Evolutionary conservation across 345 rosid genomes (phyloP).

Genomic region (Hevea brasiliensis): DNA sequence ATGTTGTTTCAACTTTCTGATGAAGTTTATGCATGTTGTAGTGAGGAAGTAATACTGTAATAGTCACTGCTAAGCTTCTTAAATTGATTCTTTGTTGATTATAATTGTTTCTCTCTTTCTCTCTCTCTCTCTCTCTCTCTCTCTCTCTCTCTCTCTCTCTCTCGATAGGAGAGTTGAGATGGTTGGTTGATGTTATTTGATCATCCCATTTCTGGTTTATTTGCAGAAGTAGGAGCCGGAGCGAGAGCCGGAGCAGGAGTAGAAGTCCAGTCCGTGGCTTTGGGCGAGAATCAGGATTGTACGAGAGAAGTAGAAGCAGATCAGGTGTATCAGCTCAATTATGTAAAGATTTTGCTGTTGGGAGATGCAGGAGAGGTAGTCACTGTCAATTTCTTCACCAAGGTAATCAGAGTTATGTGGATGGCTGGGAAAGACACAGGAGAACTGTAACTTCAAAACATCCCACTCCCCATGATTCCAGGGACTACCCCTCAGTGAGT

Average conservation of each 20-base stretch:
- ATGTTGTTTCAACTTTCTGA: neutral
- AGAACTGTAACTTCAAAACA: constrained; percentile 49
- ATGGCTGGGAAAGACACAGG: constrained; percentile 53
- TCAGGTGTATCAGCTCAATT: constrained; percentile 45
- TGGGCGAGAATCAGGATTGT: constrained; percentile 56
- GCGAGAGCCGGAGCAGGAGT: constrained; percentile 65
- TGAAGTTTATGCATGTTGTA: neutral
- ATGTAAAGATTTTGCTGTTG: constrained; percentile 63
- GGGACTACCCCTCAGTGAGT: constrained; percentile 20
- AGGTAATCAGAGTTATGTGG: constrained; percentile 42
- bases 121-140: constrained; percentile 4
- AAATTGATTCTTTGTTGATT: neutral
- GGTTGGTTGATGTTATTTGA: constrained; percentile 1
- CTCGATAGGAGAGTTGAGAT: constrained; percentile 5
- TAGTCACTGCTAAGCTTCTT: neutral
- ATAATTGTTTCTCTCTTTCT: neutral
- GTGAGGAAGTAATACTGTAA: neutral
- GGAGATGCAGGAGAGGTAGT: constrained; percentile 72
- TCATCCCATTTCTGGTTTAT: constrained; percentile 5
- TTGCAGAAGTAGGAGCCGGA: constrained; percentile 49
- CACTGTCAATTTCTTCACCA: constrained; percentile 61
- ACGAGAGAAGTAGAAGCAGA: constrained; percentile 62
- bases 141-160: constrained; percentile 1
- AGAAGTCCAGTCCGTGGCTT: constrained; percentile 62
- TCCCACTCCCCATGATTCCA: constrained; percentile 25